Conservation (phyloP, 208 protist species). For the Trichomonas vaginalis region DNA sequence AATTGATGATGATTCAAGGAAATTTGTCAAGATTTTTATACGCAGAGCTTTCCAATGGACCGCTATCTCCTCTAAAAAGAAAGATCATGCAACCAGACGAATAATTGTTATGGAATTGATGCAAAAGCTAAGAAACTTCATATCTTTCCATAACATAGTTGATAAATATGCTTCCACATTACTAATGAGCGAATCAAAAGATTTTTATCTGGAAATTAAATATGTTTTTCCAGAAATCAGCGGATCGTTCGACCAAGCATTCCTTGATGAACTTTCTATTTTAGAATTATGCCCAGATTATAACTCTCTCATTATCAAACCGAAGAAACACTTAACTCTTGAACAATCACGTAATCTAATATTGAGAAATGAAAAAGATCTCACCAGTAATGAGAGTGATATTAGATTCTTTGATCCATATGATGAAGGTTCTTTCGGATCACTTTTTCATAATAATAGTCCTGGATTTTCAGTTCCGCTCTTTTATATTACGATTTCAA, state of each 20-base stretch:
- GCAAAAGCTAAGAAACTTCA: background rate
- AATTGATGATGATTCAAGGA: background rate
- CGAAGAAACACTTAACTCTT: background rate
- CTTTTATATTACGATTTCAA: background rate
- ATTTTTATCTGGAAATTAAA: no score
- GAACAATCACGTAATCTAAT: background rate
- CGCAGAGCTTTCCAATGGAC: background rate
- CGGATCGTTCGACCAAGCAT: background rate
- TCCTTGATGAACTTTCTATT: background rate
- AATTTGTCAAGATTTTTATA: background rate
- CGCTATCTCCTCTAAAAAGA: background rate
- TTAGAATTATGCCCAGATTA: background rate
- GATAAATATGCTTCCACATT: background rate
- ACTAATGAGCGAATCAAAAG: background rate
- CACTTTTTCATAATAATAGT: background rate
- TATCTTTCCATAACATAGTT: background rate
- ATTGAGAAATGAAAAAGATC: background rate
- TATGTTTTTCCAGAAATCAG: no score
- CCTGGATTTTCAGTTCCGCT: background rate
- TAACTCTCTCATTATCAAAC: background rate
- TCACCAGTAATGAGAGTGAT: background rate
- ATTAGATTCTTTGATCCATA: background rate
- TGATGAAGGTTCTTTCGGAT: background rate
- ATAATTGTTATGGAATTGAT: background rate
- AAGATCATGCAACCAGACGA: background rate